A percentile compares a stretch with the other conserved stretches of the same genome.
These are phyloP conservation scores for Blepharisma japonicum DNA, from an alignment of 73 alveolate genomes.

Conservation along the genomic window DNA sequence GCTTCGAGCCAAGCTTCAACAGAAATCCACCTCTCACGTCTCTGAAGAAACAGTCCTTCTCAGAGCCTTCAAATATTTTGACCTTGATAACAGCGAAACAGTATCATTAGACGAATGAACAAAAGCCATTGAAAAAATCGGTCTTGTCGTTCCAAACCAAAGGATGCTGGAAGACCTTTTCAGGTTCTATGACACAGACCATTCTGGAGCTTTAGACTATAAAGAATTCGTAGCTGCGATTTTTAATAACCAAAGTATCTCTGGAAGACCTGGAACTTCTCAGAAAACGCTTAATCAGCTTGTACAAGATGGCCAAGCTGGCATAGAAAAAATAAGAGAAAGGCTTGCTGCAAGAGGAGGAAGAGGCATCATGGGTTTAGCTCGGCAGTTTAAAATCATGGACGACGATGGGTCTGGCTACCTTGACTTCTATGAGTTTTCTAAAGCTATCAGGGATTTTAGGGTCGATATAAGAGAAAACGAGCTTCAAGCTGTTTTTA, in stretches of 20 bases:
- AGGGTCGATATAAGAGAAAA: conserved; percentile 68
- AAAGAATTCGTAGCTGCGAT: conserved; percentile 57
- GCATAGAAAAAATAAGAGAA: conserved; percentile 62
- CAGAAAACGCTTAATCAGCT: conserved; percentile 1
- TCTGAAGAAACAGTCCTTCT: conserved; percentile 82
- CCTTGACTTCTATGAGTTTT: conserved; percentile 63
- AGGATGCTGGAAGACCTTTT: conserved; percentile 39
- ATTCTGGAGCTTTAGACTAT: conserved; percentile 58
- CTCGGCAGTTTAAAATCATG: conserved; percentile 71
- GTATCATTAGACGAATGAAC: conserved; percentile 68
- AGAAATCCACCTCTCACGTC: conserved; percentile 61
- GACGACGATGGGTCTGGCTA: conserved; percentile 82
- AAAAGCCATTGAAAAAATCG: conserved; percentile 83
- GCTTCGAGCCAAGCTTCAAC: conserved; percentile 70
- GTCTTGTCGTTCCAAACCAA: conserved; percentile 52
- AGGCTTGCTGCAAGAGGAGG: conserved; percentile 80
- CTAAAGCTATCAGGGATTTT: conserved; percentile 76
- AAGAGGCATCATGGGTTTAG: conserved; percentile 82
- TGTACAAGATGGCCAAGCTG: conserved; percentile 40
- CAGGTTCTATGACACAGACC: conserved; percentile 47
- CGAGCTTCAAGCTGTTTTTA: conserved; percentile 61
- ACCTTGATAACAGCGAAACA: conserved; percentile 74
- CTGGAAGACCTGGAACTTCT: conserved; percentile 28
- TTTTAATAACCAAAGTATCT: conserved; percentile 42
- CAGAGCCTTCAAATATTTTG: conserved; percentile 89